These are phyloP conservation scores for Ogataea hybrid DNA, from an alignment of 1,139 yeast genomes.

Conservation along the genomic window DNA sequence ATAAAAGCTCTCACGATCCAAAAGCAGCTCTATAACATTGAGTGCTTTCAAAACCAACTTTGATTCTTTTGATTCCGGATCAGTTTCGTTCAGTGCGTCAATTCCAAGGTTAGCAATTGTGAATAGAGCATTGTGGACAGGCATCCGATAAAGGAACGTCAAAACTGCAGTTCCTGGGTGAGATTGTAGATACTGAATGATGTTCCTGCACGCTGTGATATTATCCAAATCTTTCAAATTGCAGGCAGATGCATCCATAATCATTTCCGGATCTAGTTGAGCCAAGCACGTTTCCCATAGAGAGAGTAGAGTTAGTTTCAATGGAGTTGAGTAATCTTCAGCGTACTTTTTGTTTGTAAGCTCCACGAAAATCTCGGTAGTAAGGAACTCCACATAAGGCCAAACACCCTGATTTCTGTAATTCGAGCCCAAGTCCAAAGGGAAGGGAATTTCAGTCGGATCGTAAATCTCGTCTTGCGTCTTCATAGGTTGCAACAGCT, in stretches of 20 bases:
- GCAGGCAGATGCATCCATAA: constrained; percentile 48
- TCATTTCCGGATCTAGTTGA: constrained; percentile 63
- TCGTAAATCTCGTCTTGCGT: constrained; percentile 34
- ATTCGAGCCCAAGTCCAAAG: constrained; percentile 59
- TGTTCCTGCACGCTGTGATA: constrained; percentile 42
- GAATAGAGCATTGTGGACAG: constrained; percentile 55
- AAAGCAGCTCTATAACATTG: too few relatives aligned
- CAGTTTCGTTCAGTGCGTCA: constrained; percentile 48
- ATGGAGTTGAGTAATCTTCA: constrained; percentile 38
- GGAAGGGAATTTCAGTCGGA: constrained; percentile 51
- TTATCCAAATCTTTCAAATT: constrained; percentile 48
- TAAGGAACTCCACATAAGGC: constrained; percentile 75
- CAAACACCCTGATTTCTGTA: constrained; percentile 69
- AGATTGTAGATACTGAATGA: constrained; percentile 42
- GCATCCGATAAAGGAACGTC: constrained; percentile 59
- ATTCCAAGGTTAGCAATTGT: constrained; percentile 53
- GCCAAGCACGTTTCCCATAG: constrained; percentile 53
- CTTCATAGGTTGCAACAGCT: constrained; percentile 36
- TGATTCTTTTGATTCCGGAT: constrained; percentile 35
- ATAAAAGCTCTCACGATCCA: too few relatives aligned
- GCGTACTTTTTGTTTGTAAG: constrained; percentile 35
- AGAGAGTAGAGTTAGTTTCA: constrained; percentile 54
- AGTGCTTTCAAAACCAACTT: constrained; percentile 39
- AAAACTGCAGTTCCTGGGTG: constrained; percentile 71
- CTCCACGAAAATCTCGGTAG: constrained; percentile 62